Evolutionary conservation across 805 yeast species (phyloP), one percentile per base, ranked within the genome.

Genomic region (Candida patagonica): DNA sequence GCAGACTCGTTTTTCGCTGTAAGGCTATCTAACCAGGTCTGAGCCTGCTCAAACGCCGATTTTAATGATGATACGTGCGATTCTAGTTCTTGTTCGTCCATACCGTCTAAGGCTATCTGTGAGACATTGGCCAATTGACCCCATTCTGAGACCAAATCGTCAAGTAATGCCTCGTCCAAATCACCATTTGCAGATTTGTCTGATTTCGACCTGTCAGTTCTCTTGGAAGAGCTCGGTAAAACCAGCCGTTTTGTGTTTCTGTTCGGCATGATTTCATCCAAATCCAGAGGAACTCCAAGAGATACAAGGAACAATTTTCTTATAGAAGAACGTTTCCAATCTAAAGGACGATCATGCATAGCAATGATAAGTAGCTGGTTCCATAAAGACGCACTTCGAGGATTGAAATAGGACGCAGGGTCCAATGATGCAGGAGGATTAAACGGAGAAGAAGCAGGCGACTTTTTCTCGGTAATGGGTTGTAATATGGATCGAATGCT

Each of bases 251-350:
- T 51, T 29, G 42, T 41, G 35, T 30, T 53, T 43, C 40, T 46
- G 38, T 46, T 49, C 32, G 68, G 67, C 42, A 59, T 46, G 44
- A 71, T 44, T 51, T 78, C 82, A 55, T 79, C 86, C 12, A 79
- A 61, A 50, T 80, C 79, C 30, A 82, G 71, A 0, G 94, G 94
- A 2, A 85, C 70, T 1, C 88, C 87, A 32, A 85, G 61, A 22
- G 76, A 71, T 15, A 78, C 63, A 24, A 81, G 63, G 24, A 85
- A 58, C 48, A 73, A 75, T 49, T 80, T 72, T 37, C 87, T 71
- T 19, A 81, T 68, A 15, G 76, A 66, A 53, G 83, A 78, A 40
- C 69, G 69, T 31, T 70, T 71, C 94, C 94, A 85, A 43, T 77
- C 78, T 13, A 78, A 69, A 1, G 79, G 81, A 22, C 68, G 68